Evolutionary conservation across 768 basidiomycete genomes (phyloP).

Genomic region (Leccinum subgranulosum): DNA sequence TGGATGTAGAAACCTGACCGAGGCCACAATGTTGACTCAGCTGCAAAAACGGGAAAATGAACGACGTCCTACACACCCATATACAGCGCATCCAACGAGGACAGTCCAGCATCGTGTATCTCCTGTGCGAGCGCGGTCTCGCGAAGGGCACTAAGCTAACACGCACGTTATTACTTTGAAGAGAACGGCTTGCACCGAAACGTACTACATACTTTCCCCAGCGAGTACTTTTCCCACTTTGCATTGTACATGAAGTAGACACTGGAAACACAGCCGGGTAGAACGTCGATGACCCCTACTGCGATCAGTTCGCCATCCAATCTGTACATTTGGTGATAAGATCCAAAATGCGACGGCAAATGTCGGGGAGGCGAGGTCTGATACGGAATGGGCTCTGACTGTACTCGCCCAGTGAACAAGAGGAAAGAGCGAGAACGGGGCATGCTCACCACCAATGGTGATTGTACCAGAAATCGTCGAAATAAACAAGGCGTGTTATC

Average conservation of each 20-base stretch:
- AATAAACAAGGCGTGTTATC: slow-evolving; percentile 53
- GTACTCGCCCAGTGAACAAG: slow-evolving; percentile 2
- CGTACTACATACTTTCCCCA: slow-evolving; percentile 63
- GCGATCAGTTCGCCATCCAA: slow-evolving; percentile 82
- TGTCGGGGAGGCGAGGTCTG: slow-evolving; percentile 42
- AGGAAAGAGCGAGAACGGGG: background rate
- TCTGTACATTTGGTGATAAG: slow-evolving; percentile 87
- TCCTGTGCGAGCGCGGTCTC: slow-evolving; percentile 76
- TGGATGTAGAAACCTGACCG: slow-evolving; percentile 85
- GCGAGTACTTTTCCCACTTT: slow-evolving; percentile 61
- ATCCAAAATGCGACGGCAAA: slow-evolving; percentile 81
- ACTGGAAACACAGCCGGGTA: slow-evolving; percentile 79
- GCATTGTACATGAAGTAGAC: slow-evolving; percentile 91
- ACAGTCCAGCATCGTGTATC: slow-evolving; percentile 66
- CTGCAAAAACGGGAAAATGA: background rate
- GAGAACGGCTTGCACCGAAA: background rate
- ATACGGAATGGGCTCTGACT: slow-evolving; percentile 67
- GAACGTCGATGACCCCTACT: slow-evolving; percentile 84
- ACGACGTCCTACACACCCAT: slow-evolving; percentile 62
- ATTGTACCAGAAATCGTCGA: slow-evolving; percentile 71
- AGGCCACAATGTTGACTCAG: background rate
- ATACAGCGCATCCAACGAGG: slow-evolving; percentile 67
- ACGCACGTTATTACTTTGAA: background rate
- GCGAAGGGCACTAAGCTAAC: slow-evolving; percentile 77
- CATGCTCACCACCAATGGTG: slow-evolving; percentile 63